These are phyloP conservation scores for Diplotaxis tenuifolia DNA, from an alignment of 345 rosid species.

Conservation along the genomic window DNA sequence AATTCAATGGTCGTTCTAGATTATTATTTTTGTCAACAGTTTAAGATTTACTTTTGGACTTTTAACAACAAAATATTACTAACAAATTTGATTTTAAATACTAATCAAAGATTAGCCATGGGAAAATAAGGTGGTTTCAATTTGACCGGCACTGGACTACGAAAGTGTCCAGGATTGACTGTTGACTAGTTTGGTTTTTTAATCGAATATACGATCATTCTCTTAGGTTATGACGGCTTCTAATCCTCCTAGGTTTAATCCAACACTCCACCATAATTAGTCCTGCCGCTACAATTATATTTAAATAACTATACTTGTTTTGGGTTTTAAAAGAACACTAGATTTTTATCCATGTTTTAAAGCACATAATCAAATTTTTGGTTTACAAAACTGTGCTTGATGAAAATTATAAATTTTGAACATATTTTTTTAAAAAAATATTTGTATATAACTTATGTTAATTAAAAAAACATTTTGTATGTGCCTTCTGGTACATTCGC, in stretches of 20 bases:
- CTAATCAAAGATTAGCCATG: background rate
- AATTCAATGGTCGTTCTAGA: background rate
- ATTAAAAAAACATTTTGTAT: no score
- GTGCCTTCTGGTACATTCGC: background rate
- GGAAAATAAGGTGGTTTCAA: constrained; percentile 12
- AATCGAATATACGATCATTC: background rate
- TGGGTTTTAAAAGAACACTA: background rate
- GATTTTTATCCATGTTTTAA: background rate
- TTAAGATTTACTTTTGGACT: background rate
- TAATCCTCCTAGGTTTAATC: background rate
- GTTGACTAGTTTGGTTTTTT: constrained; percentile 13
- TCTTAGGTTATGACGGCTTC: background rate
- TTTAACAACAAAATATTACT: background rate
- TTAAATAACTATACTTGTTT: background rate
- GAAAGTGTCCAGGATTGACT: constrained; percentile 18
- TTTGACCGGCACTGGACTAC: constrained; percentile 13
- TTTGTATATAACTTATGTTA: background rate
- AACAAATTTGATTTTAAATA: background rate
- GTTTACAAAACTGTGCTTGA: background rate
- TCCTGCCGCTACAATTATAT: background rate
- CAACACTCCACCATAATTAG: background rate
- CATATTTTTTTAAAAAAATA: background rate
- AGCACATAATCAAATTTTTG: background rate
- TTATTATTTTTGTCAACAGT: background rate
- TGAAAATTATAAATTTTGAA: background rate